A percentile compares a stretch with the other conserved stretches of the same genome.
phyloP scores from a whole-genome alignment of 176 grass and related monocot species.

The Paspalum vaginatum region DNA sequence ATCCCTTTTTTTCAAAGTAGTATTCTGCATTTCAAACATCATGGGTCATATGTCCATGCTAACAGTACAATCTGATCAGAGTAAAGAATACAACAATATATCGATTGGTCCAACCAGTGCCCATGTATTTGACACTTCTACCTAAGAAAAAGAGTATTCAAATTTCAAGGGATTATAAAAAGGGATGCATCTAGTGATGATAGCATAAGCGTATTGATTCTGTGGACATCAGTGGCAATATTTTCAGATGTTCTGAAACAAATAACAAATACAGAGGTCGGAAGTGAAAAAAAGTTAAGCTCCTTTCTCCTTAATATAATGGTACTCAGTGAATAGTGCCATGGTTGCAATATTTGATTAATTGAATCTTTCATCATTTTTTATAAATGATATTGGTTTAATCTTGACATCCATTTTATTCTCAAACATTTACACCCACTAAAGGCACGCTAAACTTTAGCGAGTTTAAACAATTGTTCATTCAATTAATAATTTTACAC shows the following conservation, averaged over 20 bases:
- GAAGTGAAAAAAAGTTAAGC: too few relatives aligned
- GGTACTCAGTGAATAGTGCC: neutral
- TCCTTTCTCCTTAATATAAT: too few relatives aligned
- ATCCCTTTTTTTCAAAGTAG: neutral
- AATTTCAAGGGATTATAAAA: conserved; percentile 7
- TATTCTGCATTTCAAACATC: neutral
- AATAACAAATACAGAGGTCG: neutral
- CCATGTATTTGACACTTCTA: neutral
- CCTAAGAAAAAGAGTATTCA: neutral
- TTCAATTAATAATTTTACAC: neutral
- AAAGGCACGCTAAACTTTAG: neutral
- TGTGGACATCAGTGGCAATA: neutral
- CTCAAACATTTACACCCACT: neutral
- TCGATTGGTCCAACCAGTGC: neutral
- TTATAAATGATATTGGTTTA: neutral
- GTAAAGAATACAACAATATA: neutral
- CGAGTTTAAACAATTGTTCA: neutral
- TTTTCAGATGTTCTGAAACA: neutral
- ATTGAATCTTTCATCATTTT: neutral
- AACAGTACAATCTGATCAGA: neutral
- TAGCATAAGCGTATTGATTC: neutral
- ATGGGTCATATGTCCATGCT: conserved; percentile 13
- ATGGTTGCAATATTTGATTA: neutral
- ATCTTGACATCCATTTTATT: neutral
- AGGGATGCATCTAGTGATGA: neutral